Percentiles rank a stretch among this genome's conserved stretches.
phyloP scores from a whole-genome alignment of 2,329 filamentous ascomycete genomes.

The Xylariaceae sp. region DNA sequence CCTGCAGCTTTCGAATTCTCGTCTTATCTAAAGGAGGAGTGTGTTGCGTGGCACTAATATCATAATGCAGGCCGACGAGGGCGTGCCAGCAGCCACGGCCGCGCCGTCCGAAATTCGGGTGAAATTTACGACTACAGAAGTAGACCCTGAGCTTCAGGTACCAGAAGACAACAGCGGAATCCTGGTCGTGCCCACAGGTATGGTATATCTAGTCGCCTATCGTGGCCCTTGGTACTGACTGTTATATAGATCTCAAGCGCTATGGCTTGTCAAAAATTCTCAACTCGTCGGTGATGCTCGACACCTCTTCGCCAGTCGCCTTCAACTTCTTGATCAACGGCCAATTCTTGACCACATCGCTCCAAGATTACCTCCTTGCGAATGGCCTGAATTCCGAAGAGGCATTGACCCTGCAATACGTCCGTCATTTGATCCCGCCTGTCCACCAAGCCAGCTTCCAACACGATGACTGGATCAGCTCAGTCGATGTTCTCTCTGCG shows the following conservation, averaged over 20 bases:
- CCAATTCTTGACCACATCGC: constrained; percentile 79
- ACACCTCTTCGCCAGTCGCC: constrained; percentile 62
- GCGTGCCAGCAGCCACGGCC: constrained; percentile 22
- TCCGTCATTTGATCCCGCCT: constrained; percentile 84
- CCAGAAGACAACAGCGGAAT: constrained; percentile 56
- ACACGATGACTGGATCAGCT: constrained; percentile 95
- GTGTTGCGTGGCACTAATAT: not conserved
- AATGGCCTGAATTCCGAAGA: constrained; percentile 88
- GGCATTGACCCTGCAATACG: constrained; percentile 85
- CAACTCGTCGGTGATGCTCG: constrained; percentile 69
- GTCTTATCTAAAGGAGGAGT: not conserved
- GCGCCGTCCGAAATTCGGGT: constrained; percentile 56
- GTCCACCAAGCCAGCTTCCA: constrained; percentile 88
- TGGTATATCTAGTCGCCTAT: constrained; percentile 6
- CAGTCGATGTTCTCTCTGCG: constrained; percentile 73
- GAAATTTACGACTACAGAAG: constrained; percentile 61
- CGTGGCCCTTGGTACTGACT: constrained; percentile 7
- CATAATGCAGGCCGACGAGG: constrained; percentile 23
- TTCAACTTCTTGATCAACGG: constrained; percentile 97
- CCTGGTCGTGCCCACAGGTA: constrained; percentile 59
- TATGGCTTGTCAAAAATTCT: constrained; percentile 68
- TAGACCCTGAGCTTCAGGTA: constrained; percentile 51
- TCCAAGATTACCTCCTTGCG: constrained; percentile 83
- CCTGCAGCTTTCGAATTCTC: not conserved
- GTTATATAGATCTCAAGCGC: constrained; percentile 57